Conservation (phyloP, 2,329 filamentous ascomycete genomes). For the Claviceps fusiformis region DNA sequence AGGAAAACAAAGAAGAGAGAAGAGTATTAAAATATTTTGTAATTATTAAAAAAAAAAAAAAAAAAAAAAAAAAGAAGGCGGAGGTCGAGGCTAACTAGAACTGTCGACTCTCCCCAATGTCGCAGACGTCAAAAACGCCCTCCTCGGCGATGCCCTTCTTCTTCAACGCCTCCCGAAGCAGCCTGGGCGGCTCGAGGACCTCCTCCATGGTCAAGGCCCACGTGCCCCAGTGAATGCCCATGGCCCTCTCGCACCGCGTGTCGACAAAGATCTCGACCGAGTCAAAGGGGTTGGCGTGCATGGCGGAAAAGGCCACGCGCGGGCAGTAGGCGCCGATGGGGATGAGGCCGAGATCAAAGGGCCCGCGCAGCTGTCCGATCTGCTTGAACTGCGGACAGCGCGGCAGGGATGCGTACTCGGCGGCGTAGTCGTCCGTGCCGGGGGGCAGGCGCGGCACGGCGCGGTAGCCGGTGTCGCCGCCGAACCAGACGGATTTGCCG, state of each 20-base stretch:
- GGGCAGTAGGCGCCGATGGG: conserved; percentile 85
- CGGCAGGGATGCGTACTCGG: conserved; percentile 52
- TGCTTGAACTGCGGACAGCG: conserved; percentile 72
- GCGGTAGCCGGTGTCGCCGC: conserved; percentile 82
- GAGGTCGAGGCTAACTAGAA: conserved; percentile 31
- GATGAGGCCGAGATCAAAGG: conserved; percentile 83
- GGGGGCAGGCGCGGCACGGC: conserved; percentile 52
- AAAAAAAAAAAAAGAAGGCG: too few species aligned
- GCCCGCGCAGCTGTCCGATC: conserved; percentile 66
- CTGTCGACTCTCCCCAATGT: conserved; percentile 71
- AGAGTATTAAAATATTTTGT: too few species aligned
- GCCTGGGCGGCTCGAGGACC: conserved; percentile 64
- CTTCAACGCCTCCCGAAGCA: conserved; percentile 58
- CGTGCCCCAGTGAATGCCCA: conserved; percentile 88
- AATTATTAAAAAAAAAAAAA: not conserved
- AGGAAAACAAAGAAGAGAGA: too few species aligned
- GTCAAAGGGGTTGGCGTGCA: conserved; percentile 81
- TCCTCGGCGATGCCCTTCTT: conserved; percentile 53
- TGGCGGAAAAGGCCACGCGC: conserved; percentile 56
- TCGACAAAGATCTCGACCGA: conserved; percentile 81
- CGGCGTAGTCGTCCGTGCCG: conserved; percentile 55
- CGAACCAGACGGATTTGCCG: conserved; percentile 74
- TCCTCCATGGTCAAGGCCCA: conserved; percentile 82
- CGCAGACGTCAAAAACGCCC: conserved; percentile 68
- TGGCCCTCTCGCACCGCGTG: conserved; percentile 60